Evolutionary conservation across 345 rosid genomes (phyloP).

Genomic region (Aegle marmelos): DNA sequence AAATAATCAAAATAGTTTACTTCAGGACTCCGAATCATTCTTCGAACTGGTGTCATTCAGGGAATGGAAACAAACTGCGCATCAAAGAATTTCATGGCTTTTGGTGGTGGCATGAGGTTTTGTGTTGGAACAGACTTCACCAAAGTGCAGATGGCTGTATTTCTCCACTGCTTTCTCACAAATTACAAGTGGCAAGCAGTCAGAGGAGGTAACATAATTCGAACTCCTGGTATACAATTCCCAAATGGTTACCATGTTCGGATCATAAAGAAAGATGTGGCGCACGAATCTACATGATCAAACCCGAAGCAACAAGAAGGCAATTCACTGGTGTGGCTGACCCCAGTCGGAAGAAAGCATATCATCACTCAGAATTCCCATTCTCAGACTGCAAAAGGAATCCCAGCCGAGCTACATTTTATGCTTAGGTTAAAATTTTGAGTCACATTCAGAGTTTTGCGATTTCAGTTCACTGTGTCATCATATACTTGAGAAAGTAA

Average conservation of each 20-base stretch:
- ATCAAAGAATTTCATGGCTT: slow-evolving; percentile 84
- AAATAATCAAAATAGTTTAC: neutral
- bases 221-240: slow-evolving; percentile 90
- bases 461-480: slow-evolving; percentile 9
- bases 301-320: neutral
- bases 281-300: slow-evolving; percentile 10
- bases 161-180: slow-evolving; percentile 79
- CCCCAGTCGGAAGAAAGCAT: neutral
- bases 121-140: slow-evolving; percentile 94
- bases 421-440: slow-evolving; percentile 7
- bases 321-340: neutral
- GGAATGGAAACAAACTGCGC: slow-evolving; percentile 54
- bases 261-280: slow-evolving; percentile 41
- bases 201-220: slow-evolving; percentile 66
- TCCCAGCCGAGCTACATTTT: slow-evolving; percentile 14
- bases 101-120: slow-evolving; percentile 97
- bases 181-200: slow-evolving; percentile 74
- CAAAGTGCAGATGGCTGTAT: slow-evolving; percentile 79
- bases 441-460: slow-evolving; percentile 13
- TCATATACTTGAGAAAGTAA: slow-evolving; percentile 7
- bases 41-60: slow-evolving; percentile 34
- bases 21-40: neutral
- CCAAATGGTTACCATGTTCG: slow-evolving; percentile 71
- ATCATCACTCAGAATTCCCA: slow-evolving; percentile 2
- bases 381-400: slow-evolving; percentile 17